Evolutionary conservation across 1,139 yeast species (phyloP).

Genomic region (Barnettozyma hawaiiensis): DNA sequence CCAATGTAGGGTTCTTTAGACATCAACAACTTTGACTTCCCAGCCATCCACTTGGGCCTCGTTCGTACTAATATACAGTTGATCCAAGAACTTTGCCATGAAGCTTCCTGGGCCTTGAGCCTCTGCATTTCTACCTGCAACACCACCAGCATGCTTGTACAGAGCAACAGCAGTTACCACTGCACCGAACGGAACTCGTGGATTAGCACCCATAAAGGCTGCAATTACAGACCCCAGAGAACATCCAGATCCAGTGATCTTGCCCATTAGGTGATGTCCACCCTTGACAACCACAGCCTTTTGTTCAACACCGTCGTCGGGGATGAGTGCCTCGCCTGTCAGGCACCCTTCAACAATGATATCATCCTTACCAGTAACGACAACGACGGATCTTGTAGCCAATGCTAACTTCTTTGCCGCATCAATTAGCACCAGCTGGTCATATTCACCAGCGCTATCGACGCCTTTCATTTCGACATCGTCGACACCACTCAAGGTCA

Average conservation of each 20-base stretch:
- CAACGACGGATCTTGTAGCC: slow-evolving; percentile 58
- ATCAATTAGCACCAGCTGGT: slow-evolving; percentile 27
- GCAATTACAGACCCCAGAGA: slow-evolving; percentile 73
- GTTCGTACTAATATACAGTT: too few relatives aligned
- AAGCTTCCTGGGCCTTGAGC: slow-evolving; percentile 18
- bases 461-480: slow-evolving; percentile 63
- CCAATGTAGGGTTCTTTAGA: not conserved
- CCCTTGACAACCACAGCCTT: slow-evolving; percentile 32
- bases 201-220: slow-evolving; percentile 47
- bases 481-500: slow-evolving; percentile 38
- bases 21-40: not conserved
- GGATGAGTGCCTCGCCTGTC: slow-evolving; percentile 24
- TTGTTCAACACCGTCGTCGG: slow-evolving; percentile 14
- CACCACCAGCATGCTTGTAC: slow-evolving; percentile 61
- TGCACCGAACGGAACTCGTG: slow-evolving; percentile 39
- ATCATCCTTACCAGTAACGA: slow-evolving; percentile 58
- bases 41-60: not conserved
- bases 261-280: slow-evolving; percentile 63
- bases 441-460: slow-evolving; percentile 43
- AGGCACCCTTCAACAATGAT: slow-evolving; percentile 39
- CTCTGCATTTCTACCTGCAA: slow-evolving; percentile 33
- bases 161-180: slow-evolving; percentile 53
- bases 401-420: slow-evolving; percentile 51
- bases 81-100: slow-evolving; percentile 13
- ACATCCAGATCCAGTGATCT: slow-evolving; percentile 88